Percentiles rank a stretch among this genome's conserved stretches.
Evolutionary conservation across 2,329 filamentous ascomycete species (phyloP).

Genomic region (Alternaria sp.): DNA sequence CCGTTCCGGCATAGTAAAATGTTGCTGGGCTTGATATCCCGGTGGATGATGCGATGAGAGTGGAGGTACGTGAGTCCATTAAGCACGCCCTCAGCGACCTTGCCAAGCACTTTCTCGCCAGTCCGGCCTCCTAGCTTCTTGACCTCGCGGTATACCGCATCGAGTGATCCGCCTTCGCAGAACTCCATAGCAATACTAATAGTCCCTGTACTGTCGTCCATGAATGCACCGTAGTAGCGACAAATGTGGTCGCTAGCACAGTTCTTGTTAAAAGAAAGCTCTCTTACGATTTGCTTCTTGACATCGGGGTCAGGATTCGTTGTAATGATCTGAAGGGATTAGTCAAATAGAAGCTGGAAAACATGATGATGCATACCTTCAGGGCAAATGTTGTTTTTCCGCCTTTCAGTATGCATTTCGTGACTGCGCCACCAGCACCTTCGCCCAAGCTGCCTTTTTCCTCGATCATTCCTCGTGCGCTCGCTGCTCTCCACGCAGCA

Average conservation of each 20-base stretch:
- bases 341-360: constrained; percentile 9
- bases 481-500: constrained; percentile 93
- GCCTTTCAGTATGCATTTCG: constrained; percentile 84
- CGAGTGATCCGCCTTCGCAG: constrained; percentile 93
- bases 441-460: constrained; percentile 92
- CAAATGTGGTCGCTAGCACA: constrained; percentile 97
- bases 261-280: constrained; percentile 97
- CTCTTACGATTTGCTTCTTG: constrained; percentile 97
- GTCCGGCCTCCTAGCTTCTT: constrained; percentile 94
- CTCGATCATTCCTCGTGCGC: constrained; percentile 83
- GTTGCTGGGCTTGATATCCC: constrained; percentile 98
- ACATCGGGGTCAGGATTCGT: constrained; percentile 97
- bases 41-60: constrained; percentile 95
- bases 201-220: constrained; percentile 92
- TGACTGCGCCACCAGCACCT: constrained; percentile 94
- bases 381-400: constrained; percentile 95
- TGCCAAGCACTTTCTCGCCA: constrained; percentile 95
- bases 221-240: constrained; percentile 95
- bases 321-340: constrained; percentile 76
- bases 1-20: constrained; percentile 88
- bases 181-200: constrained; percentile 99
- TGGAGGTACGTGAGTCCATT: constrained; percentile 95
- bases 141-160: constrained; percentile 97
- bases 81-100: constrained; percentile 93
- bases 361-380: constrained; percentile 68